Base-by-base conservation (phyloP, 768 basidiomycete genomes). In the Trametopsis cervina region DNA sequence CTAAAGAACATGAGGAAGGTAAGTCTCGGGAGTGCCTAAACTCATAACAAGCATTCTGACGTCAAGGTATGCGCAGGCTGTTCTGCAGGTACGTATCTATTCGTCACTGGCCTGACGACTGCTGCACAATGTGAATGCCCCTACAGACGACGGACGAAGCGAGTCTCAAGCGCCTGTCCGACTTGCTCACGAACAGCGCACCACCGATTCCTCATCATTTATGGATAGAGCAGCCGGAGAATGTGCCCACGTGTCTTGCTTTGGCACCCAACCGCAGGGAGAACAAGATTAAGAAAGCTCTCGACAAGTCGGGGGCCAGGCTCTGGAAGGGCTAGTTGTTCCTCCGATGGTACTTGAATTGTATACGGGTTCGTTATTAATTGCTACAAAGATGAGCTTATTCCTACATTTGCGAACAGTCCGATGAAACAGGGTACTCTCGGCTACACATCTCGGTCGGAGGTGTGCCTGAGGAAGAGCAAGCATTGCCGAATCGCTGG, bases 381-480 rank as follows among this genome's bases (percentile, higher is more conserved):
- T 33, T 33, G 29, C 29, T 33, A 33, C 29, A 33, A 33, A 33
- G n/a, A 33, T 15, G 29, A 33, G 15, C 29, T 15, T 33, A 33
- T 33, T 33, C 29, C 29, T 33, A 33, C 29, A 33, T 33, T 7
- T 7, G 7, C 15, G 29, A 33, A 7, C 29, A 7, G 15, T 33
- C 29, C 29, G 15, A 33, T 33, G 15, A 7, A 15, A 33, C 29
- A 33, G 29, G 29, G 15, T n/a, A n/a, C n/a, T n/a, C n/a, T n/a
- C n/a, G 29, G 29, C 29, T 15, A 15, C 29, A 7, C 29, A n/a
- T n/a, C n/a, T n/a, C n/a, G n/a, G 80, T 92, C 37, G 81, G 80
- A 27, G 78, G 80, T 17, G 65, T 70, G 13, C 61, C 77, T 3
- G 86, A 85, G 1, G 69, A 73, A 2, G 66, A 67, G 42, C 74